phyloP scores from a whole-genome alignment of 2,329 filamentous ascomycete genomes.

The Trichoderma gracile region DNA sequence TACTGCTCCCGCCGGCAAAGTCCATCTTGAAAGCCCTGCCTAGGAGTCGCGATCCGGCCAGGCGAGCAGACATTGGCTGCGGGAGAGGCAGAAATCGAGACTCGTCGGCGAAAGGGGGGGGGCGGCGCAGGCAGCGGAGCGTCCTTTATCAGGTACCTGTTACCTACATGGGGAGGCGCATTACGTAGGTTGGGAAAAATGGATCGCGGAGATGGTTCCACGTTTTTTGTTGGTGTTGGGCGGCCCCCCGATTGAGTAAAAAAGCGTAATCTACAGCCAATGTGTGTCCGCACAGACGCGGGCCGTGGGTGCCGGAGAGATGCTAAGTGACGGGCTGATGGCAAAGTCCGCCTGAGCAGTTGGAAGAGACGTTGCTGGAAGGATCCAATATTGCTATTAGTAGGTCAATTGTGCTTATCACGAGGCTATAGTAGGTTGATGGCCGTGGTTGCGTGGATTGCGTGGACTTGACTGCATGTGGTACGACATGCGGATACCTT shows the following conservation, averaged over 20 bases:
- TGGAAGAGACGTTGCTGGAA: not conserved
- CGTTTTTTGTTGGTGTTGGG: not conserved
- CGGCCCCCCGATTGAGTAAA: conserved; percentile 1
- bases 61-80: conserved; percentile 20
- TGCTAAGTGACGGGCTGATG: conserved; percentile 12
- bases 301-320: conserved; percentile 14
- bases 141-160: not conserved
- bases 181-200: conserved; percentile 18
- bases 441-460: too few relatives aligned
- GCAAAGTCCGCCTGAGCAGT: conserved; percentile 1
- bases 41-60: conserved; percentile 22
- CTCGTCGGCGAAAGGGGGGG: conserved; percentile 12
- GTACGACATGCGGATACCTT: too few relatives aligned
- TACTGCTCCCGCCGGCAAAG: conserved; percentile 51
- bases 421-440: too few relatives aligned
- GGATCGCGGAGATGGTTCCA: conserved; percentile 4
- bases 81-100: conserved; percentile 1
- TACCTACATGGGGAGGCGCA: conserved; percentile 12
- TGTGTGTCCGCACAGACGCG: not conserved
- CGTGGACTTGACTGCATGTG: too few relatives aligned
- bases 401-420: too few relatives aligned
- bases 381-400: not conserved
- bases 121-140: not conserved
- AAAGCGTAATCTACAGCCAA: conserved; percentile 5
- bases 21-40: conserved; percentile 24